Evolutionary conservation across 176 grass and related monocot genomes (phyloP).

Genomic region (Poa annua): DNA sequence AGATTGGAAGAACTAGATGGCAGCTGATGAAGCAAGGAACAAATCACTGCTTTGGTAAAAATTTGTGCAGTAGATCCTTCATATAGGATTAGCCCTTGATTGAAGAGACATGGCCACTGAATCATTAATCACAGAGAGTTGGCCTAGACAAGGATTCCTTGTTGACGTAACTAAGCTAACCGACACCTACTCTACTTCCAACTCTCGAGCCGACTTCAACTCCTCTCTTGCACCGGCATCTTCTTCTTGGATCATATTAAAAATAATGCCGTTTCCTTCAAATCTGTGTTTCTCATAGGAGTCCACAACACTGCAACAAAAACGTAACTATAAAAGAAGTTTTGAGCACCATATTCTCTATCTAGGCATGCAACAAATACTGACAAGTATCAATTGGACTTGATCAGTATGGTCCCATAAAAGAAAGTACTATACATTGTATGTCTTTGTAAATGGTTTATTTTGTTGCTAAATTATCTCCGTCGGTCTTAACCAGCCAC

Average conservation of each 20-base stretch:
- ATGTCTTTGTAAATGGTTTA: background rate
- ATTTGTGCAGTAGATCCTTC: background rate
- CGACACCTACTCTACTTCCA: background rate
- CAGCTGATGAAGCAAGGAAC: background rate
- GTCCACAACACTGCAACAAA: background rate
- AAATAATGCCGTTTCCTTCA: background rate
- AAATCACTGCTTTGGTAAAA: background rate
- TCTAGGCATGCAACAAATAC: background rate
- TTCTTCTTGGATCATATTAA: background rate
- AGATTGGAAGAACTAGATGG: background rate
- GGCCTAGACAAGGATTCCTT: background rate
- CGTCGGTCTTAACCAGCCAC: background rate
- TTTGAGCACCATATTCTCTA: background rate
- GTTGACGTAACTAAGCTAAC: background rate
- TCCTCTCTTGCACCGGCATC: background rate
- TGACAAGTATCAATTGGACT: background rate
- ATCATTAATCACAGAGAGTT: background rate
- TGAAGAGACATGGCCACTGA: background rate
- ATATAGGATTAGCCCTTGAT: background rate
- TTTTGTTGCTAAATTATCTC: background rate
- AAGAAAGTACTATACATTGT: background rate
- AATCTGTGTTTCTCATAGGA: background rate
- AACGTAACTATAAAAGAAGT: background rate
- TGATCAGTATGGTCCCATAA: background rate
- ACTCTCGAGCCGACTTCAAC: background rate